Base-by-base conservation (phyloP, 495 filamentous ascomycete genomes). In the Penicillium antarcticum region DNA sequence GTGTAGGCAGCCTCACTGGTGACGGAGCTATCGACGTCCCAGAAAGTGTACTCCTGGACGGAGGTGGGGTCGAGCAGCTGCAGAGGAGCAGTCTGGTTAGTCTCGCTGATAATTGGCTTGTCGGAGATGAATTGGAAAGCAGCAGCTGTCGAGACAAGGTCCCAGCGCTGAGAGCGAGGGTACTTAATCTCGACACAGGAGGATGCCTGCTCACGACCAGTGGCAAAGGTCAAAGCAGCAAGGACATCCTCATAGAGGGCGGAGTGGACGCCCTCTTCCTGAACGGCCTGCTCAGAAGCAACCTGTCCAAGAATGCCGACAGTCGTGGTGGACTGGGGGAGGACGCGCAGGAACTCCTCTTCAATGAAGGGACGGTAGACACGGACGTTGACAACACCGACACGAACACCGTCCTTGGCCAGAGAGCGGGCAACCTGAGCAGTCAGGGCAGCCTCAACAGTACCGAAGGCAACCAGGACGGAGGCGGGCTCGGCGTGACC, bases 301-400 rank as follows among this genome's bases (percentile, higher is more conserved):
- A 87, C 83, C 57, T 87, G 84, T 21, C 84, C 84, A 4, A 87
- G 74, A 19, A 87, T 77, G 32, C 84, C 84, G 48, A 97, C 78
- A 18, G 75, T 85, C 70, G 80, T 83, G 32, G 85, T 84, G 17
- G 87, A 87, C 58, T 80, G 74, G 8, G 94, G 91, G 11, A 98
- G 77, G 2, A 79, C 81, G 35, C 84, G 81, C 42, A 97, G 76
- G 76, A 98, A 98, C 46, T 88, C 88, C 58, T 94, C 88, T 71
- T 98, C 94, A 21, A 91, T 82, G 65, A 98, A 97, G 1, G 94
- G 94, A 24, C 91, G 82, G 75, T 97, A 97, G 43, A 98, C 80
- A 48, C 94, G 86, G 42, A 97, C 92, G 56, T 88, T 91, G 58
- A 98, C 73, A 16, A 91, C 88, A 52, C 94, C 94, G 47, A 97